phyloP scores from a whole-genome alignment of 306 rosid genomes.

The Prunus mume region DNA sequence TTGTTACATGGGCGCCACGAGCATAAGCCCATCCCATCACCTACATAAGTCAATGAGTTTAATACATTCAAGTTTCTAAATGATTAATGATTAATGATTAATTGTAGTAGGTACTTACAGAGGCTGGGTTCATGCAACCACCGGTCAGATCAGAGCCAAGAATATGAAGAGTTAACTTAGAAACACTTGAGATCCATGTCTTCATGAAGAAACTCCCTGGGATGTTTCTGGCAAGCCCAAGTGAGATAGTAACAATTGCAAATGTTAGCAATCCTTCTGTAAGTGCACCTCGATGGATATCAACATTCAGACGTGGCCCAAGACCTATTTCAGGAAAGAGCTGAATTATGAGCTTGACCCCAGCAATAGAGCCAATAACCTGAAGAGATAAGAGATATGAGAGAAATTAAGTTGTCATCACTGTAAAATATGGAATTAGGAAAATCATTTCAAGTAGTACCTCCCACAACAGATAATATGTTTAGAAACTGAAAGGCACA shows the following conservation, averaged over 20 bases:
- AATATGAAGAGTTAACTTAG: constrained; percentile 68
- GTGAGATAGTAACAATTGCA: constrained; percentile 60
- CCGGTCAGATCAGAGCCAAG: constrained; percentile 95
- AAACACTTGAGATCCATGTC: constrained; percentile 95
- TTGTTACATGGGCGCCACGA: constrained; percentile 76
- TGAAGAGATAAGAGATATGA: constrained; percentile 28
- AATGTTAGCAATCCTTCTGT: constrained; percentile 80
- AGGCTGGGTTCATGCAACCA: constrained; percentile 92
- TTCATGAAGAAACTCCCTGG: constrained; percentile 69
- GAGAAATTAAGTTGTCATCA: background rate
- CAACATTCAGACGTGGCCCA: constrained; percentile 69
- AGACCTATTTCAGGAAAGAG: constrained; percentile 65
- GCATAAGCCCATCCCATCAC: constrained; percentile 98
- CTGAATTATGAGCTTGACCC: constrained; percentile 55
- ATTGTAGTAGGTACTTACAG: constrained; percentile 51
- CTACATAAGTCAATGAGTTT: constrained; percentile 32
- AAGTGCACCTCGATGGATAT: constrained; percentile 80
- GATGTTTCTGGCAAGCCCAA: constrained; percentile 53
- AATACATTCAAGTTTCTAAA: background rate
- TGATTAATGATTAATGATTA: background rate
- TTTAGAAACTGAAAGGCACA: background rate
- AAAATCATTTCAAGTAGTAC: background rate
- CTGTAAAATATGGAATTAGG: background rate
- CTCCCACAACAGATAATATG: background rate
- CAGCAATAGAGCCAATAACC: constrained; percentile 78